A percentile compares a stretch with the other conserved stretches of the same genome.
Evolutionary conservation across 441 rosid species (phyloP).

Genomic region (Bruguiera hainesii): DNA sequence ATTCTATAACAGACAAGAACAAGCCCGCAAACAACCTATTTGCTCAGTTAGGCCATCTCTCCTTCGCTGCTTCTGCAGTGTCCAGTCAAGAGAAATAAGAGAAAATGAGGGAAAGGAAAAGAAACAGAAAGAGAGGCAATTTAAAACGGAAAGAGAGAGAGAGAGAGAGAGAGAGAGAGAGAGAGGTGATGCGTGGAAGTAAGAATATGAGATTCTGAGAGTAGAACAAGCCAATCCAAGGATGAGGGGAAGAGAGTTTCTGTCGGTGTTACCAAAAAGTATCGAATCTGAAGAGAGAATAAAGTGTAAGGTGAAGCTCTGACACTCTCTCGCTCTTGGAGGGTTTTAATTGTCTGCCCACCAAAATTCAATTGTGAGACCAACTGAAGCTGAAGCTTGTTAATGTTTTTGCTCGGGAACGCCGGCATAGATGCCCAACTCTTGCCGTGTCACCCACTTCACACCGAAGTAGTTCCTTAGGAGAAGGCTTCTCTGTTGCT

Average conservation of each 20-base stretch:
- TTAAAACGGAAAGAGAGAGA: constrained; percentile 14
- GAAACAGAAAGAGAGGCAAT: constrained; percentile 19
- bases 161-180: constrained; percentile 23
- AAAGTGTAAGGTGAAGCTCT: constrained; percentile 31
- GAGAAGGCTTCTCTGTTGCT: constrained; percentile 35
- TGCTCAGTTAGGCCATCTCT: constrained; percentile 21
- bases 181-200: constrained; percentile 38
- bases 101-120: constrained; percentile 14
- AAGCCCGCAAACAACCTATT: constrained; percentile 21
- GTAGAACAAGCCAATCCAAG: constrained; percentile 55
- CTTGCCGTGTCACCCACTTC: not conserved
- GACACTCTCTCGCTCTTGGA: constrained; percentile 18
- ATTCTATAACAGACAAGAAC: constrained; percentile 26
- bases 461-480: constrained; percentile 25
- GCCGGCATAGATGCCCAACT: too few relatives aligned
- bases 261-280: constrained; percentile 28
- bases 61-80: not conserved
- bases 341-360: constrained; percentile 26
- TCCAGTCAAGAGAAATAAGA: constrained; percentile 8
- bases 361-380: constrained; percentile 27
- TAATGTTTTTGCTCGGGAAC: not conserved
- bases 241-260: constrained; percentile 18
- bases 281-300: constrained; percentile 59
- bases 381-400: constrained; percentile 1
- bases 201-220: constrained; percentile 42